phyloP scores from a whole-genome alignment of 2,329 filamentous ascomycete genomes.

The Sporothrix globosa region DNA sequence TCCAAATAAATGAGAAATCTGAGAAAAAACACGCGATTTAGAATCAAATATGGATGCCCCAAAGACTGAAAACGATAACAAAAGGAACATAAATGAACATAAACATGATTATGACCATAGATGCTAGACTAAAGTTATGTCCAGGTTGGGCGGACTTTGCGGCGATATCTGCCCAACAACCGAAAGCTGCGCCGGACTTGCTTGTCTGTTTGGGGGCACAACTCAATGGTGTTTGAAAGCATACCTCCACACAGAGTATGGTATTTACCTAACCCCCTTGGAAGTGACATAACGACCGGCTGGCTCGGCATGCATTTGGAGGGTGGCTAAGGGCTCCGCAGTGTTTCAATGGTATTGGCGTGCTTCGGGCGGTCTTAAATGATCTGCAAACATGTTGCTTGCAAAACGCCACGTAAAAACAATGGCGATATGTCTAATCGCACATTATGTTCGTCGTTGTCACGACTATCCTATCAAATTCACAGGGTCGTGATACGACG shows the following conservation, averaged over 20 bases:
- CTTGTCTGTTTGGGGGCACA: neutral
- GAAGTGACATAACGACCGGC: neutral
- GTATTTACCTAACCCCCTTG: neutral
- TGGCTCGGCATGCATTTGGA: neutral
- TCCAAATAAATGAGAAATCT: neutral
- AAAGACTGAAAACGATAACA: neutral
- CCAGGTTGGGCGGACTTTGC: neutral
- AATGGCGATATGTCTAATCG: too few species aligned
- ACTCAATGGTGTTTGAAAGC: neutral
- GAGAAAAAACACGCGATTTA: neutral
- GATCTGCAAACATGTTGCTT: neutral
- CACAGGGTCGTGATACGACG: too few species aligned
- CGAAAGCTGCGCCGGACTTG: neutral
- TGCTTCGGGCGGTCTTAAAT: neutral
- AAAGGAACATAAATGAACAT: neutral
- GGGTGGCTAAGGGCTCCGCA: neutral
- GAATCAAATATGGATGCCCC: neutral
- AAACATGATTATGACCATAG: too few species aligned
- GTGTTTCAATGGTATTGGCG: neutral
- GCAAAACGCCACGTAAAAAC: too few species aligned
- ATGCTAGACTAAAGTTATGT: neutral
- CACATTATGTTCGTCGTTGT: neutral
- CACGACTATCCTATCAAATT: neutral
- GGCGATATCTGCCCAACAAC: conserved; percentile 2
- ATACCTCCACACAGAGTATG: too few species aligned